Base-by-base conservation (phyloP, 225 moss, liverwort and hornwort species). In the Antitrichia curtipendula region DNA sequence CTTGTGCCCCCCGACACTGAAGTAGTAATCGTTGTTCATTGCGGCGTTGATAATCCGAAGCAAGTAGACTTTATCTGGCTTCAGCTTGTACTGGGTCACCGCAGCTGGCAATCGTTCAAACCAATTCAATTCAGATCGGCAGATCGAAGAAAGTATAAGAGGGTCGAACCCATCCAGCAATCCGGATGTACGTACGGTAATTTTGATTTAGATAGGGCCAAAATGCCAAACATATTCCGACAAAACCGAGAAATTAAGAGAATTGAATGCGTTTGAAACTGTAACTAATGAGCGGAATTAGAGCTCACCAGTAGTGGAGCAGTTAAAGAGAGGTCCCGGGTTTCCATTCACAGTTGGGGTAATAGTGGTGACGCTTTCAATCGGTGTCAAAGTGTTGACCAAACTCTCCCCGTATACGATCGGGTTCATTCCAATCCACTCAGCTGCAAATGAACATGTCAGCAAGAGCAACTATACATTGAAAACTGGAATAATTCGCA, bases 341-440 rank as follows among this genome's bases (percentile, higher is more conserved):
- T 56, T 62, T 7, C 96, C 95, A 36, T 95, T 95, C 29, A 94
- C n/a, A 34, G 73, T 86, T 20, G 90, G 83, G 2, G 91, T 93
- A n/a, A 90, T 84, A 1, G 94, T 61, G 40, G 91, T 94, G 22
- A 43, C 16, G 24, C 11, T 53, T 32, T 88, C 88, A 3, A 0
- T 0, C 54, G 92, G 58, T 25, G 12, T 0, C 10, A 38, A 0
- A 9, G 88, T 84, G 57, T 86, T 9, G 13, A 96, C 38, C 45
- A 93, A 95, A 3, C 56, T n/a, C 4, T 2, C 2, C 77, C 94
- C 93, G 23, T 93, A 91, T 12, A 49, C 77, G 45, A 94, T 91
- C 41, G 93, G 89, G 32, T 86, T 38, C 12, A 63, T 47, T 84
- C 93, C 94, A 93, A 93, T 94, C 95, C 96, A 98, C 74, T 96